Conservation (phyloP, 345 rosid species). For the Rhodomyrtus tomentosa region DNA sequence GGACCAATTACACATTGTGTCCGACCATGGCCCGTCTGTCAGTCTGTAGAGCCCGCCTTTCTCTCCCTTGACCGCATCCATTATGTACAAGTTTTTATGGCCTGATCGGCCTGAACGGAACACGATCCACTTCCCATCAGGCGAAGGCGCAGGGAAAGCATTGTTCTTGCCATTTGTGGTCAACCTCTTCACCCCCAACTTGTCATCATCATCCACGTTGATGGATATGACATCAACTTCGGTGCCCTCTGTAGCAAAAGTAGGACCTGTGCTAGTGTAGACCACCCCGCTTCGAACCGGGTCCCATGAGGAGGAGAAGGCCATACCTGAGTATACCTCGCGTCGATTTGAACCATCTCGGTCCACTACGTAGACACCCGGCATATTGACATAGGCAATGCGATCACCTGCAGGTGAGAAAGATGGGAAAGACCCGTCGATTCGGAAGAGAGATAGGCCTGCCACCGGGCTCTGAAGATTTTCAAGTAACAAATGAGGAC, state of each 20-base stretch:
- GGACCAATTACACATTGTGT: conserved; percentile 85
- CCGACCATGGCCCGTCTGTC: conserved; percentile 76
- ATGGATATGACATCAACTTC: conserved; percentile 65
- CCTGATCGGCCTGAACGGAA: conserved; percentile 81
- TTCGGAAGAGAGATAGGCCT: conserved; percentile 56
- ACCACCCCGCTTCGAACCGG: conserved; percentile 50
- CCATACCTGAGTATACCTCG: conserved; percentile 28
- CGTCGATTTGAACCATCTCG: conserved; percentile 61
- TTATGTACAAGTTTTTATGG: conserved; percentile 66
- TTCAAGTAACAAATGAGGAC: conserved; percentile 47
- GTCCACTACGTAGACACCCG: conserved; percentile 76
- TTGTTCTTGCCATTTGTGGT: conserved; percentile 69
- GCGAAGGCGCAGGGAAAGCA: conserved; percentile 78
- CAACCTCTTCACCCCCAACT: conserved; percentile 25
- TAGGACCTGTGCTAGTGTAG: conserved; percentile 67
- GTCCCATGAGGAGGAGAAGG: conserved; percentile 77
- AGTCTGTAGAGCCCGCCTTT: conserved; percentile 32
- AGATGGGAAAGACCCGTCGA: conserved; percentile 84
- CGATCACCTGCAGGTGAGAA: conserved; percentile 70
- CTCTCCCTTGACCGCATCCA: conserved; percentile 70
- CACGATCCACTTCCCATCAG: conserved; percentile 67
- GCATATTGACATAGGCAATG: conserved; percentile 59
- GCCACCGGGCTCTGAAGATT: conserved; percentile 39
- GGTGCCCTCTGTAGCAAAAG: conserved; percentile 51
- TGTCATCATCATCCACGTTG: conserved; percentile 26